Evolutionary conservation across 768 basidiomycete species (phyloP).

Genomic region (Phaeotremella skinneri): DNA sequence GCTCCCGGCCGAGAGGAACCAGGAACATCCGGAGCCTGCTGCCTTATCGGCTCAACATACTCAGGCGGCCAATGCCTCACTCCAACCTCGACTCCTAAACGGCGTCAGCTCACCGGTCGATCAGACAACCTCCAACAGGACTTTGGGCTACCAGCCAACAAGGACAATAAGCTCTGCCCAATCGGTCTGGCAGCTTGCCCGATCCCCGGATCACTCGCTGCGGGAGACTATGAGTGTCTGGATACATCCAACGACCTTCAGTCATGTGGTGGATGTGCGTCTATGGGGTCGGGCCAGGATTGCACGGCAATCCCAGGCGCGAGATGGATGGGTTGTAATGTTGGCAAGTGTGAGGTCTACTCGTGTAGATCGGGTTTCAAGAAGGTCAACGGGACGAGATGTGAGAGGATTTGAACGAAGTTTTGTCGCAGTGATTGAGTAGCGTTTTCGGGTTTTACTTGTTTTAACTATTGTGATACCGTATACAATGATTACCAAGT

Average conservation of each 20-base stretch:
- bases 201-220: conserved; percentile 15
- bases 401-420: neutral
- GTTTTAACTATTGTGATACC: neutral
- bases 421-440: neutral
- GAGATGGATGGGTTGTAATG: conserved; percentile 69
- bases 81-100: conserved; percentile 14
- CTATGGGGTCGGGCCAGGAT: conserved; percentile 65
- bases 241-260: conserved; percentile 64
- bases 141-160: conserved; percentile 32
- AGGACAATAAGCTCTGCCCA: conserved; percentile 40
- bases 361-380: conserved; percentile 39
- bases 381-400: conserved; percentile 14
- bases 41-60: conserved; percentile 23
- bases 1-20: conserved; percentile 20
- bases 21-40: conserved; percentile 29
- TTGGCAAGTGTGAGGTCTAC: conserved; percentile 49
- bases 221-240: conserved; percentile 53
- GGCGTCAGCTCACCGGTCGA: neutral
- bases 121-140: neutral
- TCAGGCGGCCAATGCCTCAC: conserved; percentile 28
- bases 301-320: conserved; percentile 67
- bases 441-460: neutral
- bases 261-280: conserved; percentile 73
- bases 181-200: conserved; percentile 43
- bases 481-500: neutral